Evolutionary conservation across 148 eudicot species (phyloP).

Genomic region (Drosera capensis): DNA sequence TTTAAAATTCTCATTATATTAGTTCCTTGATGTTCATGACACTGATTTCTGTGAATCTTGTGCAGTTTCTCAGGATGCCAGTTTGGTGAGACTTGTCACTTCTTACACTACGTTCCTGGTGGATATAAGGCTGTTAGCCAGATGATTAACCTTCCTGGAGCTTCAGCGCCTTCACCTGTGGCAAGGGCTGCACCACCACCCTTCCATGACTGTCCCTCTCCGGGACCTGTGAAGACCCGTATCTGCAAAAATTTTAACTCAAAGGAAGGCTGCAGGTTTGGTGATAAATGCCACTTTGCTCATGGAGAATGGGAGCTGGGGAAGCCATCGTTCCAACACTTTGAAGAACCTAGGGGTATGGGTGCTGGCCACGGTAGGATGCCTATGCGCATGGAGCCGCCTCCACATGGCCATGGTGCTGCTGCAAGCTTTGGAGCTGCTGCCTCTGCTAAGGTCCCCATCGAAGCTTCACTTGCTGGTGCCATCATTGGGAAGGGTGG

Average conservation of each 20-base stretch:
- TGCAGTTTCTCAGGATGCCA: constrained; percentile 88
- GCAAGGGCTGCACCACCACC: constrained; percentile 27
- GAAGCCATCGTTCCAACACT: constrained; percentile 31
- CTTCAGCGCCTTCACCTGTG: constrained; percentile 28
- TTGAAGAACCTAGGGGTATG: constrained; percentile 46
- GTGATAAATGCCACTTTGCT: constrained; percentile 80
- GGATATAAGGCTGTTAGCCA: constrained; percentile 75
- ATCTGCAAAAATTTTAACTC: constrained; percentile 58
- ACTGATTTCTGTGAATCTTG: neutral
- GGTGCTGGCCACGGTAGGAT: constrained; percentile 35
- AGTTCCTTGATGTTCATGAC: constrained; percentile 3
- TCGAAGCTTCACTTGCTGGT: constrained; percentile 71
- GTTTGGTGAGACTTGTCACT: constrained; percentile 85
- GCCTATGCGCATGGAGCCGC: constrained; percentile 38
- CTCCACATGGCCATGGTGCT: constrained; percentile 14
- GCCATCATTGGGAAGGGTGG: constrained; percentile 81
- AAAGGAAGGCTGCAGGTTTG: constrained; percentile 74
- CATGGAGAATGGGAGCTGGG: constrained; percentile 90
- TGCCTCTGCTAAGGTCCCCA: constrained; percentile 69
- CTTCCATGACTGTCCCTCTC: constrained; percentile 31
- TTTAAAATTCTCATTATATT: neutral
- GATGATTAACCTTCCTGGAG: constrained; percentile 33
- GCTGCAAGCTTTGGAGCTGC: constrained; percentile 51
- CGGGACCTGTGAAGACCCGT: constrained; percentile 41
- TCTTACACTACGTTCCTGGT: constrained; percentile 75